Percentiles rank a stretch among this genome's conserved stretches.
Conservation (phyloP, 2,329 filamentous ascomycete genomes). For the Clarireedia homoeocarpa region DNA sequence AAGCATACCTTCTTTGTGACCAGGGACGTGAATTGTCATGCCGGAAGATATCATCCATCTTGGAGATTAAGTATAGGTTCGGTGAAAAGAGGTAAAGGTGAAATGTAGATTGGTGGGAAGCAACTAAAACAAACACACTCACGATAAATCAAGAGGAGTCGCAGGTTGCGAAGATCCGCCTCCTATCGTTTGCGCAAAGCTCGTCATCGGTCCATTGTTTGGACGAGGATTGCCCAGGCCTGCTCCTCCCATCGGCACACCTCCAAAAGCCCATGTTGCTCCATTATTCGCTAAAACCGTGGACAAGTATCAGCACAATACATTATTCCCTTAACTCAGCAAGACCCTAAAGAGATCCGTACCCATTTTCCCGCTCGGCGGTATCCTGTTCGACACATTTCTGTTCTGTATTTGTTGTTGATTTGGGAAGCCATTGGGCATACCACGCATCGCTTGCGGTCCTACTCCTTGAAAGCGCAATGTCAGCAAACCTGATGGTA, state of each 20-base stretch:
- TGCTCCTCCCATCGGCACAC: conserved; percentile 51
- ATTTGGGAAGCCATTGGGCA: conserved; percentile 51
- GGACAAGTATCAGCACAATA: conserved; percentile 18
- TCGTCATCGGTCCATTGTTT: conserved; percentile 52
- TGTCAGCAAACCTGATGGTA: conserved; percentile 14
- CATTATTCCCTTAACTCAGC: not conserved
- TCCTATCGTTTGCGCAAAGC: conserved; percentile 57
- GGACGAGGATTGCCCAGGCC: conserved; percentile 44
- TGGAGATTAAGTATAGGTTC: not conserved
- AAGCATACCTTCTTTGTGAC: conserved; percentile 4
- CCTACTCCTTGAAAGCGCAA: conserved; percentile 33
- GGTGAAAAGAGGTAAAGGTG: not conserved
- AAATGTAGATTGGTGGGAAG: conserved; percentile 8
- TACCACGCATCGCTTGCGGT: conserved; percentile 54
- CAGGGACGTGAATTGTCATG: not conserved
- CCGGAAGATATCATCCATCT: not conserved
- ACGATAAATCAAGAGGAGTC: conserved; percentile 57
- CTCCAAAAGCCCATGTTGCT: conserved; percentile 54
- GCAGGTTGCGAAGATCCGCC: conserved; percentile 49
- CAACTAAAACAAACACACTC: conserved; percentile 35
- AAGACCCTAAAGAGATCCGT: conserved; percentile 25
- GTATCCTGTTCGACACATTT: conserved; percentile 50
- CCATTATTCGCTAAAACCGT: conserved; percentile 30
- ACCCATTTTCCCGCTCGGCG: conserved; percentile 60
- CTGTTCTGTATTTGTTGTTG: conserved; percentile 53